phyloP scores from a whole-genome alignment of 2,329 filamentous ascomycete species.

The Exophiala oligosperma region DNA sequence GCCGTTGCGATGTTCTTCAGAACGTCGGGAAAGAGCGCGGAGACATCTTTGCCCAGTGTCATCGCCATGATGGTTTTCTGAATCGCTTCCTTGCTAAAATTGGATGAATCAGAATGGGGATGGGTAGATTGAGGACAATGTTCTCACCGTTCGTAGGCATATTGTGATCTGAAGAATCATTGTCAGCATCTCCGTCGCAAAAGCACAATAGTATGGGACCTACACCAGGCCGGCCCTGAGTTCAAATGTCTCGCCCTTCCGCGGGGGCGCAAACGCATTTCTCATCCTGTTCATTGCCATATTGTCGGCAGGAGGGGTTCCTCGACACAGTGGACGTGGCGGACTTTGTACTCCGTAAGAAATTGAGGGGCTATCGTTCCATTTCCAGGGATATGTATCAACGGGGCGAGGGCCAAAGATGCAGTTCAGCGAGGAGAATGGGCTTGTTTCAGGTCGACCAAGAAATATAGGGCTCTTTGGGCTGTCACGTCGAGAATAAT shows the following conservation, averaged over 20 bases:
- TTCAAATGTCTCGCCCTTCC: constrained; percentile 98
- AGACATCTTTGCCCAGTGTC: constrained; percentile 98
- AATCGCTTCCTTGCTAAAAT: constrained; percentile 83
- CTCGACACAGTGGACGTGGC: neutral
- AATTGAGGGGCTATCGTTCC: constrained; percentile 20
- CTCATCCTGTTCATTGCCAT: constrained; percentile 98
- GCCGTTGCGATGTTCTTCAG: constrained; percentile 96
- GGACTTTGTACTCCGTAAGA: neutral
- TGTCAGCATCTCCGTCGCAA: constrained; percentile 37
- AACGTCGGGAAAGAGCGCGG: constrained; percentile 93
- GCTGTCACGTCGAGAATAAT: neutral
- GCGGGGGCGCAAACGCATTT: constrained; percentile 86
- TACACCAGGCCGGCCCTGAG: constrained; percentile 85
- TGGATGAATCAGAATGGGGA: constrained; percentile 21
- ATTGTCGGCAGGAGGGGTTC: constrained; percentile 20
- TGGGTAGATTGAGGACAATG: constrained; percentile 11
- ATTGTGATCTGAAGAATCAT: constrained; percentile 70
- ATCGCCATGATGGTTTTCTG: constrained; percentile 99
- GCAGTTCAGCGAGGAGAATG: no score
- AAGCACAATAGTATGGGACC: constrained; percentile 29
- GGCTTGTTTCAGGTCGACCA: neutral
- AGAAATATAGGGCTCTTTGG: neutral
- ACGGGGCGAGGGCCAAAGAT: neutral
- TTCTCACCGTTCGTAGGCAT: constrained; percentile 83
- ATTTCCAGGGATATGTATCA: constrained; percentile 4